A percentile compares a stretch with the other conserved stretches of the same genome.
Evolutionary conservation across 805 yeast genomes (phyloP).

Genomic region (Yarrowia porcina): DNA sequence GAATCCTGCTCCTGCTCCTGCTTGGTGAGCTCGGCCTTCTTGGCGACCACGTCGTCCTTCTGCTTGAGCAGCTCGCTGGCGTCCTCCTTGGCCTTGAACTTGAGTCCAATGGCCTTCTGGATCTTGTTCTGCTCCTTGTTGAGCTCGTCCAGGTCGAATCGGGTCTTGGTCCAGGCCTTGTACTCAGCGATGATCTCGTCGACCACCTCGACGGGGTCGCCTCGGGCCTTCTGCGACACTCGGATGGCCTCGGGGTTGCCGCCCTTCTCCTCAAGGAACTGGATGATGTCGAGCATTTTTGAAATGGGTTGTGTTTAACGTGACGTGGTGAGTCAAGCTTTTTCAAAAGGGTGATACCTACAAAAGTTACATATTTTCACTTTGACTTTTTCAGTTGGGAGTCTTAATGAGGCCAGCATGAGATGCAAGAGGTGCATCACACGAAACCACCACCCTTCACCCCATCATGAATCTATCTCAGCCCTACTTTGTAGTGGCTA

Average conservation of each 20-base stretch:
- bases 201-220: slow-evolving; percentile 88
- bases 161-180: slow-evolving; percentile 85
- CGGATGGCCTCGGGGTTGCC: slow-evolving; percentile 90
- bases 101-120: slow-evolving; percentile 90
- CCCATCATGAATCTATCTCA: not conserved
- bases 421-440: not conserved
- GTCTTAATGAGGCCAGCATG: not conserved
- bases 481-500: slow-evolving; percentile 13
- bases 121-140: slow-evolving; percentile 85
- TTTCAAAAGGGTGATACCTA: not conserved
- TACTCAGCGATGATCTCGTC: slow-evolving; percentile 92
- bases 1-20: slow-evolving; percentile 78
- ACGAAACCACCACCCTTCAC: not conserved
- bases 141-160: slow-evolving; percentile 84
- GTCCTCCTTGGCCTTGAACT: slow-evolving; percentile 93
- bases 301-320: not conserved
- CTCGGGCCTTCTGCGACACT: slow-evolving; percentile 89
- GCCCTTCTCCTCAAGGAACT: slow-evolving; percentile 93
- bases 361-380: slow-evolving; percentile 2
- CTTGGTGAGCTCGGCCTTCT: slow-evolving; percentile 63
- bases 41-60: slow-evolving; percentile 69
- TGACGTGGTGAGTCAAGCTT: slow-evolving; percentile 14
- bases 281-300: slow-evolving; percentile 83
- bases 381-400: slow-evolving; percentile 18
- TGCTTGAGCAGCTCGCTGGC: slow-evolving; percentile 76